A percentile compares a stretch with the other conserved stretches of the same genome.
Evolutionary conservation across 257 asterid species (phyloP).

Genomic region (Petunia axillaris): DNA sequence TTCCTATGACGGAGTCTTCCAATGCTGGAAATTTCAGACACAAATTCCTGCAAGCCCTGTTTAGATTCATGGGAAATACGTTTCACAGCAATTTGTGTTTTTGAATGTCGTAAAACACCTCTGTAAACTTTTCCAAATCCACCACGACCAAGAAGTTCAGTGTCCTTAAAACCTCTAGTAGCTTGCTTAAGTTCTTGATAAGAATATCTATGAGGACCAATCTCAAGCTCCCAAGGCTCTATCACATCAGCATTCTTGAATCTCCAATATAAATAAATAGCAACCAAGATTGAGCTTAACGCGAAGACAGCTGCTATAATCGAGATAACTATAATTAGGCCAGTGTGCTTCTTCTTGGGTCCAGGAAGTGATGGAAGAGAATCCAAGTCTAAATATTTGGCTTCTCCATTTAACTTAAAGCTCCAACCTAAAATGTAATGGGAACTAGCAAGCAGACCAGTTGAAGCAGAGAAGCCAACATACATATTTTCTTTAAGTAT

Average conservation of each 20-base stretch:
- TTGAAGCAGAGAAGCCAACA: constrained; percentile 75
- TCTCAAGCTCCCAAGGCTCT: constrained; percentile 59
- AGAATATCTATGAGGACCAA: constrained; percentile 48
- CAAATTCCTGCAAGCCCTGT: constrained; percentile 45
- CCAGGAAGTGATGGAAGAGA: constrained; percentile 45
- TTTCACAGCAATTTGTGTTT: constrained; percentile 45
- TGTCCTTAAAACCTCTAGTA: constrained; percentile 44
- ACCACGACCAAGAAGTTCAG: constrained; percentile 52
- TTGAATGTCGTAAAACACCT: constrained; percentile 42
- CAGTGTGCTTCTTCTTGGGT: constrained; percentile 31
- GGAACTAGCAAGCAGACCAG: constrained; percentile 59
- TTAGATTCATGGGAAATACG: constrained; percentile 42
- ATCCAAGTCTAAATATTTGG: constrained; percentile 19
- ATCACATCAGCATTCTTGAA: constrained; percentile 36
- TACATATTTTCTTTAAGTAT: constrained; percentile 49
- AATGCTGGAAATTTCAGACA: constrained; percentile 52
- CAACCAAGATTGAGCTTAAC: constrained; percentile 11
- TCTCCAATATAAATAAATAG: constrained; percentile 3
- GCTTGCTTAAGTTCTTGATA: constrained; percentile 44
- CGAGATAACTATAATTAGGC: constrained; percentile 28
- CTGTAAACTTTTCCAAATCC: constrained; percentile 54
- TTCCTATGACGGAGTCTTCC: constrained; percentile 57
- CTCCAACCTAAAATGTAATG: constrained; percentile 73
- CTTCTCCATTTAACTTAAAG: constrained; percentile 38
- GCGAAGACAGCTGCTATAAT: neutral